Evolutionary conservation across 192 early-diverging fungal species (phyloP), one percentile per base, ranked within the genome.

Genomic region (Backusella macrospora): DNA sequence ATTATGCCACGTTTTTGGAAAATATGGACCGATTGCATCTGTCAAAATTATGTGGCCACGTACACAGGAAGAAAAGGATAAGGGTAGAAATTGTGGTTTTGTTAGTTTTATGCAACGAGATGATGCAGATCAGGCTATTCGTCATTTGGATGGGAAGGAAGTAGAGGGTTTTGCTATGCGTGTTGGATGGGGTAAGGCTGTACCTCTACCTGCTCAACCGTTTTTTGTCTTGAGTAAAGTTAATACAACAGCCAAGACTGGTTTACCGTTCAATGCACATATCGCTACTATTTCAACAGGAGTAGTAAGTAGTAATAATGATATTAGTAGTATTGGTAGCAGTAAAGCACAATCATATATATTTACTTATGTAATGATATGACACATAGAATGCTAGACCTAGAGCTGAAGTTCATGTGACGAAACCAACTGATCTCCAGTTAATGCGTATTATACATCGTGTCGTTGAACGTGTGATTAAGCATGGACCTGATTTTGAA

Each of bases 11-110:
- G 88, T 86, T 39, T 98, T 98, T 90, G 95, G 84, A 15, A 80
- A 70, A 38, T 93, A 86, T 71, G 96, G 96, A 0, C 90, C 95
- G 1, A 94, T 98, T 72, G 95, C 87, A 9, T 93, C 92, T 67
- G 92, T 96, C 63, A 98, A 98, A 75, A 92, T 98, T 52, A 95
- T 98, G 96, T 96, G 95, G 95, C 95, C 95, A 3, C 91, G 96
- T 14, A 92, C 92, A 0, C 83, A 79, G n/a, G 94, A 95, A 59
- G 93, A 95, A 78, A 87, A 87, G 43, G 91, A 91, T 21, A 87
- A 95, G 12, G 86, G 88, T 52, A 81, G 89, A 10, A 95, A 95
- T 73, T 92, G 86, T 68, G 95, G 92, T 18, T 98, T 98, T 84
- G 92, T 98, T 14, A 92, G 93, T 70, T 98, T 94, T 78, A 96